Evolutionary conservation across 2,329 filamentous ascomycete species (phyloP).

Genomic region (Elsinoe fawcettii): DNA sequence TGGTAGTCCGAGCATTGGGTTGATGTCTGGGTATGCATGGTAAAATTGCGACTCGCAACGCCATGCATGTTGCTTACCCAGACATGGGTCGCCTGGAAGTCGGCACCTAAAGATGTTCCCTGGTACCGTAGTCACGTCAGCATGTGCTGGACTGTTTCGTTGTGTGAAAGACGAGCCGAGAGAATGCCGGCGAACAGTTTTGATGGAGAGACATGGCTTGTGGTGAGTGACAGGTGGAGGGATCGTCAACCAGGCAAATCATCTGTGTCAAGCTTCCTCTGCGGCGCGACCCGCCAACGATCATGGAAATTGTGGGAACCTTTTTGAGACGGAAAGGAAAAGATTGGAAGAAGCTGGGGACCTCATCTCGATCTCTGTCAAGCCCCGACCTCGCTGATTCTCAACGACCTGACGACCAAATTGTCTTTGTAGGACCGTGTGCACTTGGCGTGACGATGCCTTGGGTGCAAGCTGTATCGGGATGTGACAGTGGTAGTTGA

Average conservation of each 20-base stretch:
- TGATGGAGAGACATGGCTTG: conserved; percentile 1
- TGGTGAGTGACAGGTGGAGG: neutral
- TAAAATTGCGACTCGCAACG: conserved; percentile 11
- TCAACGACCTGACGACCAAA: neutral
- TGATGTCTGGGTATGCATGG: conserved; percentile 5
- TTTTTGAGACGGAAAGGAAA: neutral
- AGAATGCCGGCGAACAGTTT: neutral
- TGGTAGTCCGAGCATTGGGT: neutral
- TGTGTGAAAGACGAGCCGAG: conserved; percentile 2
- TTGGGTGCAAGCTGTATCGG: neutral
- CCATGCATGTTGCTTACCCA: neutral
- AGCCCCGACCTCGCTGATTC: neutral
- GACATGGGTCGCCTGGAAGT: conserved; percentile 1
- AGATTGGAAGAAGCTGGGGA: conserved; percentile 1
- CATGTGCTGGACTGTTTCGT: neutral
- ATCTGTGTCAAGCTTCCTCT: neutral
- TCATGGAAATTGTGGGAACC: neutral
- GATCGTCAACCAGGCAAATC: neutral
- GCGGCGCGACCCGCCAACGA: neutral
- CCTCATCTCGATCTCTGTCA: conserved; percentile 4
- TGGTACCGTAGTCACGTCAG: neutral
- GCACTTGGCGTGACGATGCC: neutral
- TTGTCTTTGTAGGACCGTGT: neutral
- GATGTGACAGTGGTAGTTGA: no score
- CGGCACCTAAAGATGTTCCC: neutral